Conservation (phyloP, 2,329 filamentous ascomycete genomes). For the Tolypocladium ophioglossoides region DNA sequence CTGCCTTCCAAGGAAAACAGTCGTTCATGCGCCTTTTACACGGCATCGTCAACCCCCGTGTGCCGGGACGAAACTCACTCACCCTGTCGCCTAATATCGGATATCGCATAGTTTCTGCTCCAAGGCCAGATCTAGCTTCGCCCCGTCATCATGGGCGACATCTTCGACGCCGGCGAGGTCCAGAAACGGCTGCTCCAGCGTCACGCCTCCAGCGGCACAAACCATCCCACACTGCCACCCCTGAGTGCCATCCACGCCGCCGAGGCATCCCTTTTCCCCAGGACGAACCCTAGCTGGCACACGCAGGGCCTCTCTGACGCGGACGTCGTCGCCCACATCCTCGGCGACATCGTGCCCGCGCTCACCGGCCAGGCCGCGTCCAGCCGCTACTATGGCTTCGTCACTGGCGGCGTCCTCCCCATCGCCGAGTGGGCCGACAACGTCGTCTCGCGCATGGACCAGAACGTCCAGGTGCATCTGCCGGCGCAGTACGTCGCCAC, state of each 20-base stretch:
- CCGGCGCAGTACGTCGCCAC: slow-evolving; percentile 66
- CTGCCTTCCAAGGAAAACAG: background rate
- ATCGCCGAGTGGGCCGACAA: slow-evolving; percentile 75
- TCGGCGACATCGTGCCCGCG: slow-evolving; percentile 38
- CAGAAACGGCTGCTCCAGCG: slow-evolving; percentile 12
- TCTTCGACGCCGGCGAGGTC: background rate
- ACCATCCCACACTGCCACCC: slow-evolving; percentile 28
- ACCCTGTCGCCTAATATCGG: background rate
- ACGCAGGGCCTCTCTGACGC: slow-evolving; percentile 19
- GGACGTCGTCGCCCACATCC: slow-evolving; percentile 29
- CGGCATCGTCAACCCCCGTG: background rate
- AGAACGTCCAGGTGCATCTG: slow-evolving; percentile 77
- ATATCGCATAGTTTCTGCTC: background rate
- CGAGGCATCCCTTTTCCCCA: slow-evolving; percentile 24
- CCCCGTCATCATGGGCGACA: background rate
- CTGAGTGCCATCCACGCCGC: slow-evolving; percentile 22
- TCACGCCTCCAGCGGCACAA: slow-evolving; percentile 4
- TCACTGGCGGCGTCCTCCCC: slow-evolving; percentile 72
- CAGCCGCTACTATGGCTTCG: slow-evolving; percentile 75
- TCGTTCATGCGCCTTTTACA: background rate
- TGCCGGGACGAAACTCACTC: background rate
- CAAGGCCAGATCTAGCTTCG: background rate
- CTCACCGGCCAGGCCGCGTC: slow-evolving; percentile 57
- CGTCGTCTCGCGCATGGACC: slow-evolving; percentile 69
- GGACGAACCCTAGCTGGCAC: slow-evolving; percentile 14